Evolutionary conservation across 768 basidiomycete species (phyloP).

Genomic region (Termitomyces heimii): DNA sequence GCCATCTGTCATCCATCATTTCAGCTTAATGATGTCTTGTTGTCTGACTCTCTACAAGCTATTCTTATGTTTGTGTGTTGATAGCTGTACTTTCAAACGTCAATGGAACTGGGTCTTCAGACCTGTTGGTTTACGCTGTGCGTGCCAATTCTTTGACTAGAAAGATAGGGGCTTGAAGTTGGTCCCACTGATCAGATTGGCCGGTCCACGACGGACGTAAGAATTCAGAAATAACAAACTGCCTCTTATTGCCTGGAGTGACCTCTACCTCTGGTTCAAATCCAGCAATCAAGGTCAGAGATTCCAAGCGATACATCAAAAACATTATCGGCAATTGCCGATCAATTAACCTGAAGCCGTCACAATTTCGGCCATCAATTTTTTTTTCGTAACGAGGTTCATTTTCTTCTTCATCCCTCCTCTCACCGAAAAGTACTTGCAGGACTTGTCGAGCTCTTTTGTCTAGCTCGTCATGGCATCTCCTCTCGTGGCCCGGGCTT

Average conservation of each 20-base stretch:
- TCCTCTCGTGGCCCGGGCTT: conserved; percentile 13
- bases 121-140: too few relatives aligned
- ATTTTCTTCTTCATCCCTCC: background rate
- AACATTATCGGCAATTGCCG: background rate
- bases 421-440: background rate
- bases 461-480: conserved; percentile 18
- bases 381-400: conserved; percentile 2
- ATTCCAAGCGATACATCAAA: too few relatives aligned
- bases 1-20: conserved; percentile 7
- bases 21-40: background rate
- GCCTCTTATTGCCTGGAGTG: background rate
- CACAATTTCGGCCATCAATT: conserved; percentile 2
- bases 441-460: conserved; percentile 4
- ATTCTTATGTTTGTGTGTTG: background rate
- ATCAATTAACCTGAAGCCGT: background rate
- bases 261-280: background rate
- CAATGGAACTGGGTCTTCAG: background rate
- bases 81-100: background rate
- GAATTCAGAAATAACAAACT: background rate
- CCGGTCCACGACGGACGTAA: background rate
- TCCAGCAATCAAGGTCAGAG: too few relatives aligned
- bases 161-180: too few relatives aligned
- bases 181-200: background rate
- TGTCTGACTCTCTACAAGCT: background rate
- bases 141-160: too few relatives aligned